phyloP scores from a whole-genome alignment of 768 basidiomycete genomes.

The Hygrocybe punicea region DNA sequence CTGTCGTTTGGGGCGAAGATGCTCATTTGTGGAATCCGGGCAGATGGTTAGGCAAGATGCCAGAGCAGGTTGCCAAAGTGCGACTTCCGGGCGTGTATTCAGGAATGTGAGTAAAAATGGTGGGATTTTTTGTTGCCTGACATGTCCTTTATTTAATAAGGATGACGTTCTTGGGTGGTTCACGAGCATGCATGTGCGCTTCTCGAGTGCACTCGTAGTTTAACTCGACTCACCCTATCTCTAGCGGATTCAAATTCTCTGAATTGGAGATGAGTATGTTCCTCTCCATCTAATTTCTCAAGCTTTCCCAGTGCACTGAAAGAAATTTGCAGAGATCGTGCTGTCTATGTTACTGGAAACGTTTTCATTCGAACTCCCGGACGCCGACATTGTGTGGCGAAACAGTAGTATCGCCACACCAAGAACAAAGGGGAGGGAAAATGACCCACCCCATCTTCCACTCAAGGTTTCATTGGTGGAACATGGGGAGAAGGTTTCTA shows the following conservation, averaged over 20 bases:
- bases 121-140: background rate
- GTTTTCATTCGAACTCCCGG: slow-evolving; percentile 27
- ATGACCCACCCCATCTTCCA: slow-evolving; percentile 13
- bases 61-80: slow-evolving; percentile 24
- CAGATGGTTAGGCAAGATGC: slow-evolving; percentile 36
- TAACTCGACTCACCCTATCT: background rate
- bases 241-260: slow-evolving; percentile 52
- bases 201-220: background rate
- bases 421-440: slow-evolving; percentile 10
- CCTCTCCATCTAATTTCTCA: background rate
- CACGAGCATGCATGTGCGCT: slow-evolving; percentile 45
- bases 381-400: slow-evolving; percentile 32
- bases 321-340: slow-evolving; percentile 28
- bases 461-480: slow-evolving; percentile 7
- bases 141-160: slow-evolving; percentile 12
- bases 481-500: no score
- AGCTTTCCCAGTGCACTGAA: background rate
- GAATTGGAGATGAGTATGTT: slow-evolving; percentile 53
- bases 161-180: slow-evolving; percentile 45
- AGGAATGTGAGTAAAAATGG: slow-evolving; percentile 16
- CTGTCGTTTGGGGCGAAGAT: slow-evolving; percentile 42
- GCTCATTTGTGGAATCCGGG: slow-evolving; percentile 41
- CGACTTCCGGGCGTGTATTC: slow-evolving; percentile 25
- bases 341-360: slow-evolving; percentile 25
- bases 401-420: slow-evolving; percentile 27